Base-by-base conservation (phyloP, 1,139 yeast species). In the Kurtzmaniella quercitrusa region DNA sequence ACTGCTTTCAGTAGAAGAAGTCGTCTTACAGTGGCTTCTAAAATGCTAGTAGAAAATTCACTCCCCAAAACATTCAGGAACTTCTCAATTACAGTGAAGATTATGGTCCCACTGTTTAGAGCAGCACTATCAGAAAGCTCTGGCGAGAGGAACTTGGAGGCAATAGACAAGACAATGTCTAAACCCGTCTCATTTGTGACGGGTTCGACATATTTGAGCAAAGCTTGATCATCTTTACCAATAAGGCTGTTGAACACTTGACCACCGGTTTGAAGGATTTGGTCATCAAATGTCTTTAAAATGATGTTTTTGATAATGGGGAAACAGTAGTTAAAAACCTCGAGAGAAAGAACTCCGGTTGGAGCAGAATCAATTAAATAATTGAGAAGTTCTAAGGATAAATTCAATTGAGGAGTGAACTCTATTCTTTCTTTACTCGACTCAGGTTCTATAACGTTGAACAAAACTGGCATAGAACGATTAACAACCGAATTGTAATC, bases 91-190 rank as follows among this genome's bases (percentile, higher is more conserved):
- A 87, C 68, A 0, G 87, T 78, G 6, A 83, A 72, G 2, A 88
- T 80, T 30, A 88, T 74, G 15, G 78, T 76, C 1, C 94, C 95
- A 45, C 83, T 76, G 49, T 82, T 81, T 59, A 82, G 74, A 1
- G 94, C 91, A 0, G 95, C 95, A 44, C 84, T 76, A 54, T 88
- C 97, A 11, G 86, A 76, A 47, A 87, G 69, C 7, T 74, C 69
- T 0, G 95, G 88, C 1, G 88, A 80, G 30, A 91, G 71, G 40
- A 88, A 77, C 51, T 80, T 82, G 5, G 88, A 82, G 4, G 87
- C 80, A 11, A 87, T 76, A 17, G 68, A 63, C 14, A 91, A 65
- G 23, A 86, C 69, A 1, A 75, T 64, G 38, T 77, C 76, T 43
- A 81, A 57, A 1, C 88, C 88, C 3, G 74, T 50, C 41, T 68